A percentile compares a stretch with the other conserved stretches of the same genome.
phyloP scores from a whole-genome alignment of 352 stramenopile species.

The Aphanomyces invadans region DNA sequence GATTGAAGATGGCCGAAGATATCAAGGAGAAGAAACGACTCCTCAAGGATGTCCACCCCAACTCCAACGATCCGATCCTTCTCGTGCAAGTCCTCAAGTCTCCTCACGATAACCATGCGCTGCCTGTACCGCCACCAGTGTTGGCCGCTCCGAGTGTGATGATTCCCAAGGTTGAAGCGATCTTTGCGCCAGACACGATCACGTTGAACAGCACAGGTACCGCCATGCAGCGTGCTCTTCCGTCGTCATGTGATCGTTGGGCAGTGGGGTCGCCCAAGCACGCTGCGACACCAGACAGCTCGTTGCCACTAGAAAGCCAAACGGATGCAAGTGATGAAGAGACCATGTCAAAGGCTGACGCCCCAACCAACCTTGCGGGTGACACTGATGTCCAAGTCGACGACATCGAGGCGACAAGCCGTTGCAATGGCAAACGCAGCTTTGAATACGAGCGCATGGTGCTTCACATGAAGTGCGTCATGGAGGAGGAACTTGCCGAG shows the following conservation, averaged over 20 bases:
- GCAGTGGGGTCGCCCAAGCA: neutral
- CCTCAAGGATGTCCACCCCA: constrained; percentile 24
- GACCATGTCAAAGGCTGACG: neutral
- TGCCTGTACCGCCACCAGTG: neutral
- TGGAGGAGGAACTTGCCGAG: constrained; percentile 37
- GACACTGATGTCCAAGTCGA: neutral
- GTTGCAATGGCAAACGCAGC: constrained; percentile 28
- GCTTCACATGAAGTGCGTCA: constrained; percentile 55
- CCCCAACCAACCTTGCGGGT: neutral
- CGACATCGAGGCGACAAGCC: no score
- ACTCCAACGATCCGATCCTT: constrained; percentile 57
- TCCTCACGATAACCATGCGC: neutral
- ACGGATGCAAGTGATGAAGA: neutral
- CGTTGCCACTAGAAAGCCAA: neutral
- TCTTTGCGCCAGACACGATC: constrained; percentile 21
- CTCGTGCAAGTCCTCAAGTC: constrained; percentile 39
- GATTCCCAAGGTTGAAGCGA: constrained; percentile 17
- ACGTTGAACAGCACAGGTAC: constrained; percentile 12
- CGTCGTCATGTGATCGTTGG: no score
- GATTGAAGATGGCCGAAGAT: constrained; percentile 32
- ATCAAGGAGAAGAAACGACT: constrained; percentile 40
- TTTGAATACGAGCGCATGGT: constrained; percentile 74
- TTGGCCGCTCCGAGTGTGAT: neutral
- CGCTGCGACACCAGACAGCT: neutral
- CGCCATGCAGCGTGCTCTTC: no score